Base-by-base conservation (phyloP, 257 asterid species). In the Vinca minor region DNA sequence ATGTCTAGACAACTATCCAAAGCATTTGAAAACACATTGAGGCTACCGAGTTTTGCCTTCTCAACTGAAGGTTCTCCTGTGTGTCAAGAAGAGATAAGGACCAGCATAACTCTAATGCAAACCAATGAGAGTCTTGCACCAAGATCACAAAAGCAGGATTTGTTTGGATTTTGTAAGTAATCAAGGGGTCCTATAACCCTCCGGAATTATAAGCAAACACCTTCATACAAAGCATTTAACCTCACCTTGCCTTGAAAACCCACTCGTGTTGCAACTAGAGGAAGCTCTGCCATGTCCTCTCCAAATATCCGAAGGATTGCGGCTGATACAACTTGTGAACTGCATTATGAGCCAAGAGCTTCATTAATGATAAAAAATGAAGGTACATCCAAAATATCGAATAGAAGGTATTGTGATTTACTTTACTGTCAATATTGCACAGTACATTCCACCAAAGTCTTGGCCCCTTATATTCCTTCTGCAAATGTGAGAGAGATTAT, bases 391-490 rank as follows among this genome's bases (percentile, higher is more conserved):
- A 28, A 62, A 36, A 8, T 35, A 31, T 20, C 6, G 12, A 38
- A 42, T 20, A 35, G 50, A 42, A 36, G 26, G 38, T 13, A 31
- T 25, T 9, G n/a, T 25, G 39, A 55, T 35, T 50, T 81, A 93
- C 99, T 93, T 87, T 69, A 87, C 92, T 1, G 87, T 87, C 82
- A 93, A 75, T 76, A 93, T 82, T 53, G 97, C 94, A 66, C 99
- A 93, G 77, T 84, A 84, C 83, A 93, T 89, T 78, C 99, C 99
- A 79, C 99, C 74, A 75, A 85, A 89, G 77, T 93, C 92, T 75
- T 89, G 96, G 38, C 96, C 97, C 78, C 96, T 79, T 73, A 87
- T 93, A 71, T 89, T 93, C 89, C 97, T 85, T 79, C 99, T 89
- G 86, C 54, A 41, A 71, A 53, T 61, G 64, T 63, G 56, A 68